Conservation (phyloP, 495 filamentous ascomycete species). For the Annulohypoxylon moriforme region DNA sequence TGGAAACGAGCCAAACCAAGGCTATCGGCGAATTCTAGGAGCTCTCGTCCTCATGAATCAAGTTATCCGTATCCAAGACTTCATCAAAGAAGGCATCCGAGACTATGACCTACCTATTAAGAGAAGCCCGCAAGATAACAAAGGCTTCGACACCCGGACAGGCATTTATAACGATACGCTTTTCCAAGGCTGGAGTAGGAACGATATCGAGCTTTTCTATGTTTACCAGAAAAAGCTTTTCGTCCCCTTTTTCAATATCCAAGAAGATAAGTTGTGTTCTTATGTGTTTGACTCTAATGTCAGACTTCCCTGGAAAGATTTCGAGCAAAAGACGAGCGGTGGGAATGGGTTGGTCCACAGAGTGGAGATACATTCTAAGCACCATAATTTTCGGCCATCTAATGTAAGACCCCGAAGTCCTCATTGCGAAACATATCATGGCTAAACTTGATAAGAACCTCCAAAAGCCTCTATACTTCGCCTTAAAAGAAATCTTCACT, state of each 20-base stretch:
- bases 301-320: background rate
- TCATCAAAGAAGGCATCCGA: background rate
- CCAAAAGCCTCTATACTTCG: background rate
- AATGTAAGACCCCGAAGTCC: background rate
- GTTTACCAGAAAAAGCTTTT: background rate
- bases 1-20: background rate
- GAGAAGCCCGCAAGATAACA: background rate
- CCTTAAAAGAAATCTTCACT: background rate
- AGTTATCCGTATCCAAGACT: background rate
- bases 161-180: background rate
- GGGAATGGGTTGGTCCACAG: background rate
- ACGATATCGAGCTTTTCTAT: background rate
- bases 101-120: background rate
- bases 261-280: background rate
- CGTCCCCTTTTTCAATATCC: background rate
- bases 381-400: background rate
- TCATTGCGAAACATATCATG: background rate
- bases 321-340: background rate
- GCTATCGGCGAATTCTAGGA: background rate
- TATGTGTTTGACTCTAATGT: background rate
- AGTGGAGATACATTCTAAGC: background rate
- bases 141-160: background rate
- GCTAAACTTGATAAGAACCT: background rate
- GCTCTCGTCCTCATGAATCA: background rate
- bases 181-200: background rate